These are phyloP conservation scores for Eucalyptus melliodora DNA, from an alignment of 345 rosid species.

Conservation along the genomic window DNA sequence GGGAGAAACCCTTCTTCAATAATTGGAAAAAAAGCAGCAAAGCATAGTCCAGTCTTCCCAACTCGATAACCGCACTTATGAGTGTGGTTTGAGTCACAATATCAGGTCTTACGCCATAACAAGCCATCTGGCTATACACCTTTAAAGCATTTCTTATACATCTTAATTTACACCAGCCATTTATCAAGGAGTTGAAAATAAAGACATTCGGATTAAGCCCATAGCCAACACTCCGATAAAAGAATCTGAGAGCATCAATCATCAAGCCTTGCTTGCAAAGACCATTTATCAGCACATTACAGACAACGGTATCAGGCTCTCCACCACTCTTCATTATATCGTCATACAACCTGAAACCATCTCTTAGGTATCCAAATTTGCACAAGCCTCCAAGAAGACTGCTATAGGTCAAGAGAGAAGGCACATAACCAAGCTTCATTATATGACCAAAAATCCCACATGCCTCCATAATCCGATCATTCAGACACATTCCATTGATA, in stretches of 20 bases:
- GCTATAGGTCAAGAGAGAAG: slow-evolving; percentile 26
- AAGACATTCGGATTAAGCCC: slow-evolving; percentile 15
- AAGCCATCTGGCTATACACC: slow-evolving; percentile 10
- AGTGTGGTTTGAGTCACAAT: slow-evolving; percentile 26
- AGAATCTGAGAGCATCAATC: slow-evolving; percentile 21
- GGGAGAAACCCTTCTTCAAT: slow-evolving; percentile 29
- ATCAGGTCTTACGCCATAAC: slow-evolving; percentile 15
- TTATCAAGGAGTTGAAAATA: slow-evolving; percentile 27
- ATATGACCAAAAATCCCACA: slow-evolving; percentile 31
- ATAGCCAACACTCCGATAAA: slow-evolving; percentile 6
- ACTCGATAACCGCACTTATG: neutral
- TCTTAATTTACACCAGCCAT: slow-evolving; percentile 29
- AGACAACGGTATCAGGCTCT: slow-evolving; percentile 17
- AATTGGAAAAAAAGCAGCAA: slow-evolving; percentile 22
- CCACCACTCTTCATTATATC: slow-evolving; percentile 14
- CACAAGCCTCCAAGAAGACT: slow-evolving; percentile 39
- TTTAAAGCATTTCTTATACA: slow-evolving; percentile 6
- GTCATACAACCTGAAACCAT: slow-evolving; percentile 16
- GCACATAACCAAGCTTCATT: slow-evolving; percentile 21
- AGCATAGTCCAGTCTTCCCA: slow-evolving; percentile 14
- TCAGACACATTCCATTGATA: slow-evolving; percentile 30
- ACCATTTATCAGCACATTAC: slow-evolving; percentile 24
- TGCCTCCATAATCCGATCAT: slow-evolving; percentile 21
- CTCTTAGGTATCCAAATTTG: slow-evolving; percentile 25
- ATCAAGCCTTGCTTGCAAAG: slow-evolving; percentile 35